A percentile compares a stretch with the other conserved stretches of the same genome.
Evolutionary conservation across 495 filamentous ascomycete species (phyloP).

Genomic region (Penicillium samsonianum): DNA sequence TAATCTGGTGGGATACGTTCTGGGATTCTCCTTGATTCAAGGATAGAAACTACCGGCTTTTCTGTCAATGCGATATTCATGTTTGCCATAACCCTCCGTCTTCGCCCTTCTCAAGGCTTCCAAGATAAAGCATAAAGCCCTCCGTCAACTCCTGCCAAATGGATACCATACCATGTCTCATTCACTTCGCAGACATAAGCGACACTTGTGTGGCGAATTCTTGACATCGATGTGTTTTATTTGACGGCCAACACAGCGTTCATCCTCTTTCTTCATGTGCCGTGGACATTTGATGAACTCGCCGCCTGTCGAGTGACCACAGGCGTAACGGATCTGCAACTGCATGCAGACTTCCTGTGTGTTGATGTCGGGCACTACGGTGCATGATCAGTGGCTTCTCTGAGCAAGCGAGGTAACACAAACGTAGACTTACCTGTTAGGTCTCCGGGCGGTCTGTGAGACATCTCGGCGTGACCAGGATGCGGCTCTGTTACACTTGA

Average conservation of each 20-base stretch:
- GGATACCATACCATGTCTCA: not conserved
- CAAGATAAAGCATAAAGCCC: not conserved
- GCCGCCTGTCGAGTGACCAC: constrained; percentile 21
- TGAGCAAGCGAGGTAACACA: not conserved
- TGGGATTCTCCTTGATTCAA: not conserved
- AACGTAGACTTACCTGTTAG: not conserved
- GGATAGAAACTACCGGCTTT: not conserved
- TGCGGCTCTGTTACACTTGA: not conserved
- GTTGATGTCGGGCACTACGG: constrained; percentile 1
- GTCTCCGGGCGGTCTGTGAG: not conserved
- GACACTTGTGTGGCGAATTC: constrained; percentile 25
- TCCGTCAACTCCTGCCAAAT: not conserved
- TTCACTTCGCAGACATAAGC: constrained; percentile 17
- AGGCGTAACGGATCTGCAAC: constrained; percentile 24
- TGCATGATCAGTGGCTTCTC: not conserved
- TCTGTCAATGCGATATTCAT: not conserved
- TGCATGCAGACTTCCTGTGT: constrained; percentile 16
- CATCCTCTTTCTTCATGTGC: constrained; percentile 21
- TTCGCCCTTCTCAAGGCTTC: not conserved
- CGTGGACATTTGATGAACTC: constrained; percentile 26
- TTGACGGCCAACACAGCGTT: constrained; percentile 14
- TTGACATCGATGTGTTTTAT: constrained; percentile 20
- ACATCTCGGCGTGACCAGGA: not conserved
- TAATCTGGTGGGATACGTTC: not conserved
- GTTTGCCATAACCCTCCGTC: not conserved